Evolutionary conservation across 2,329 filamentous ascomycete species (phyloP).

Genomic region (Calonectria fujianensis): DNA sequence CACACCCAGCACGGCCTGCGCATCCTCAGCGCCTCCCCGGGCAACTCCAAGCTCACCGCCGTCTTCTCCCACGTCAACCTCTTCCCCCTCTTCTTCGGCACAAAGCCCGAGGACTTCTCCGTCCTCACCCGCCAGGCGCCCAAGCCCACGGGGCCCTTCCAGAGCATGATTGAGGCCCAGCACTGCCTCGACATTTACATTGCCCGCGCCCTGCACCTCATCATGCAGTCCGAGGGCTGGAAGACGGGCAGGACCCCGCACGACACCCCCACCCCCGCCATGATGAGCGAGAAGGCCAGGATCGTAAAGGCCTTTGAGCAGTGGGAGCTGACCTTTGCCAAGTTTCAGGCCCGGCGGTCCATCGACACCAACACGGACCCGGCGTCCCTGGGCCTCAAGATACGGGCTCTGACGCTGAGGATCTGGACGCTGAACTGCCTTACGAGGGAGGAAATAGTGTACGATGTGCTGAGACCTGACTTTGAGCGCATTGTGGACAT

Average conservation of each 20-base stretch:
- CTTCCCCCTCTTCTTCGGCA: constrained; percentile 63
- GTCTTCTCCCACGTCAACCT: constrained; percentile 63
- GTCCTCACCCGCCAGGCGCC: constrained; percentile 24
- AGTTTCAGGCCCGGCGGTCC: constrained; percentile 30
- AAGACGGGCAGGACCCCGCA: constrained; percentile 46
- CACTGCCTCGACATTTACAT: constrained; percentile 56
- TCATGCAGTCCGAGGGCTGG: constrained; percentile 55
- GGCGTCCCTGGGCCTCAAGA: constrained; percentile 51
- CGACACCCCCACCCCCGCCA: constrained; percentile 37
- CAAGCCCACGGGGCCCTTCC: constrained; percentile 30
- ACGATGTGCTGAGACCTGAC: constrained; percentile 56
- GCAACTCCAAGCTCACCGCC: constrained; percentile 58
- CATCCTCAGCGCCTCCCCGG: constrained; percentile 56
- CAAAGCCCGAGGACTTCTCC: constrained; percentile 32
- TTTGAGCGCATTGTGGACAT: constrained; percentile 58
- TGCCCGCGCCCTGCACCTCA: constrained; percentile 55
- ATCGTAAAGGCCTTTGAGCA: constrained; percentile 50
- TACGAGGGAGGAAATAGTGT: constrained; percentile 57
- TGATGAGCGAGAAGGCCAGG: constrained; percentile 50
- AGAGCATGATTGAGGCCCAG: constrained; percentile 53
- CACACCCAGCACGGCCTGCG: constrained; percentile 63
- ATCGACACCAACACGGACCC: constrained; percentile 29
- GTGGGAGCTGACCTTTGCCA: constrained; percentile 58
- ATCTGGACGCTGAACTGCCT: constrained; percentile 60
- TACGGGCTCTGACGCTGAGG: constrained; percentile 57